A percentile compares a stretch with the other conserved stretches of the same genome.
Conservation (phyloP, 495 filamentous ascomycete species). For the Podospora conica region DNA sequence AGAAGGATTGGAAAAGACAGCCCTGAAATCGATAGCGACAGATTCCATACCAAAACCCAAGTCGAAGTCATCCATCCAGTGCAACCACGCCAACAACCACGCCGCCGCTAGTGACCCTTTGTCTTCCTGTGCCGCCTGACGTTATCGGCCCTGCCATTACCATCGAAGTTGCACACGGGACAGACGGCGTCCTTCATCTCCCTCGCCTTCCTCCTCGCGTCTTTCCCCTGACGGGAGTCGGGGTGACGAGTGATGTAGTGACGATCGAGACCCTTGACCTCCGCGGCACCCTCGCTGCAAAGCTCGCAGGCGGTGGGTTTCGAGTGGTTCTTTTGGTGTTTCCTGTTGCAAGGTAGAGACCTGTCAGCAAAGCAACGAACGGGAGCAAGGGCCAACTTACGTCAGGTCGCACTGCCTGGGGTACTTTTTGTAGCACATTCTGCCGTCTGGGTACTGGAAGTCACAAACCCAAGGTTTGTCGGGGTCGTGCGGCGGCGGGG, state of each 20-base stretch:
- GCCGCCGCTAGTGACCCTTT: not conserved
- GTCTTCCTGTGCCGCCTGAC: not conserved
- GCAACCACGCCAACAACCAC: not conserved
- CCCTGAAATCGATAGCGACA: not conserved
- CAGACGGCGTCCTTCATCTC: not conserved
- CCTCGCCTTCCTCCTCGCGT: not conserved
- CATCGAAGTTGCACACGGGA: not conserved
- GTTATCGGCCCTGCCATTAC: not conserved
- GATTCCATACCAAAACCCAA: not conserved
- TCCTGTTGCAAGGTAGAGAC: not conserved
- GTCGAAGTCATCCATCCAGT: not conserved
- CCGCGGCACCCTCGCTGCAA: not conserved
- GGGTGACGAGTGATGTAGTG: not conserved
- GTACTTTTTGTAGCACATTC: not conserved
- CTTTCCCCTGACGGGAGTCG: not conserved
- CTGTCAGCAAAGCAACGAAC: not conserved
- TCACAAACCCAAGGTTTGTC: not conserved
- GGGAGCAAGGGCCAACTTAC: not conserved
- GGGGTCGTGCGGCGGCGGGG: not conserved
- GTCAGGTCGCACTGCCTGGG: not conserved
- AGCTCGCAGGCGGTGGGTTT: not conserved
- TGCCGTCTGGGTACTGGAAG: not conserved
- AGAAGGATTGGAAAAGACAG: not conserved
- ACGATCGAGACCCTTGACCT: not conserved
- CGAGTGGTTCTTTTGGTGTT: slow-evolving; percentile 1